Evolutionary conservation across 73 alveolate genomes (phyloP).

Genomic region (Paramecium tetraurelia): DNA sequence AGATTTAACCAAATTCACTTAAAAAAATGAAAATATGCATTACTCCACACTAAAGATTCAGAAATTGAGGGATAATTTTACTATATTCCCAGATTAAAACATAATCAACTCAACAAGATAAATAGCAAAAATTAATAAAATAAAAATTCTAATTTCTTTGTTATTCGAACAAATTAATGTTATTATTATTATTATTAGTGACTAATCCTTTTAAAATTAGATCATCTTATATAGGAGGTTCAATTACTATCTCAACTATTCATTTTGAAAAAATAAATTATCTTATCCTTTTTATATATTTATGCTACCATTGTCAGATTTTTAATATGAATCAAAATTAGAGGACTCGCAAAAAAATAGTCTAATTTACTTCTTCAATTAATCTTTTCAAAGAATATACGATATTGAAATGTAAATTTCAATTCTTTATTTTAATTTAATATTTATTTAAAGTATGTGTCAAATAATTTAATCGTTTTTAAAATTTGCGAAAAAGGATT

Average conservation of each 20-base stretch:
- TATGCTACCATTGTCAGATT: no score
- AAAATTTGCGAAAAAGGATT: not conserved
- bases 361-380: no score
- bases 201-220: no score
- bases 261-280: no score
- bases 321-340: no score
- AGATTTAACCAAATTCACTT: not conserved
- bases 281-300: no score
- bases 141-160: not conserved
- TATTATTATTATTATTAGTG: no score
- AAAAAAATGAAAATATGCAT: no score
- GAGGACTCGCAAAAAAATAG: no score
- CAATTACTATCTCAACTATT: no score
- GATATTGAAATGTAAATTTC: not conserved
- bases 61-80: not conserved
- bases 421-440: not conserved
- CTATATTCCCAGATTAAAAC: not conserved
- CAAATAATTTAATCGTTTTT: not conserved
- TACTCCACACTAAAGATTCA: not conserved
- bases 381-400: not conserved
- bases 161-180: not conserved
- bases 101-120: not conserved
- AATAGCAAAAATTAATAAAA: not conserved
- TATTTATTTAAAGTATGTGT: not conserved
- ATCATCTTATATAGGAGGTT: no score